Conservation (phyloP, 441 rosid species). For the Pelargonium cotyledonis region DNA sequence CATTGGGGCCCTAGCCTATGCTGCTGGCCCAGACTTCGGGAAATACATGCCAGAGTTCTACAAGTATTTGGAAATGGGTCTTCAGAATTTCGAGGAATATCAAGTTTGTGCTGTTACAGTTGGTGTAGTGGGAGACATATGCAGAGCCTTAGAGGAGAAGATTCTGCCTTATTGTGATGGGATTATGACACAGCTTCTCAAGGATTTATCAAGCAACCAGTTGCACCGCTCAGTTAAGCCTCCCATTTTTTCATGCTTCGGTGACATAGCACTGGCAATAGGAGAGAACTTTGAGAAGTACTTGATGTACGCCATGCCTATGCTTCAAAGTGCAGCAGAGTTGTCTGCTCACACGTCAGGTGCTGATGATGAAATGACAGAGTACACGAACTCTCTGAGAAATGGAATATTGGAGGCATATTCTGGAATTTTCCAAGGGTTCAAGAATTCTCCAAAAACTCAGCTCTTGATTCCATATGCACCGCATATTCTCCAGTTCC, state of each 20-base stretch:
- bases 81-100: slow-evolving; percentile 56
- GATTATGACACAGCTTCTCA: slow-evolving; percentile 52
- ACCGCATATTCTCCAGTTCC: slow-evolving; percentile 45
- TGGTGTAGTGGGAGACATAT: slow-evolving; percentile 53
- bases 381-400: slow-evolving; percentile 49
- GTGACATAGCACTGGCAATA: slow-evolving; percentile 50
- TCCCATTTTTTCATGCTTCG: slow-evolving; percentile 52
- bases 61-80: slow-evolving; percentile 49
- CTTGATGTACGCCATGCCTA: slow-evolving; percentile 54
- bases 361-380: slow-evolving; percentile 50
- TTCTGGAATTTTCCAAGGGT: slow-evolving; percentile 59
- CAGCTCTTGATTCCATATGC: slow-evolving; percentile 54
- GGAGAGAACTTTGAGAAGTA: slow-evolving; percentile 50
- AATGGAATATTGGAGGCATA: slow-evolving; percentile 57
- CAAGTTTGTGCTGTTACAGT: slow-evolving; percentile 53
- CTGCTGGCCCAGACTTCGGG: slow-evolving; percentile 18
- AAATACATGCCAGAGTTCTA: slow-evolving; percentile 24
- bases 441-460: slow-evolving; percentile 45
- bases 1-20: slow-evolving; percentile 22
- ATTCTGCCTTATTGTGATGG: slow-evolving; percentile 49
- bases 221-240: slow-evolving; percentile 55
- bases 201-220: slow-evolving; percentile 44
- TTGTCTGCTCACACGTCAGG: slow-evolving; percentile 40
- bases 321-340: slow-evolving; percentile 57
- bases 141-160: slow-evolving; percentile 49